Percentiles rank a stretch among this genome's conserved stretches.
These are phyloP conservation scores for Panaeolus cyanescens DNA, from an alignment of 768 basidiomycete genomes.

Conservation along the genomic window DNA sequence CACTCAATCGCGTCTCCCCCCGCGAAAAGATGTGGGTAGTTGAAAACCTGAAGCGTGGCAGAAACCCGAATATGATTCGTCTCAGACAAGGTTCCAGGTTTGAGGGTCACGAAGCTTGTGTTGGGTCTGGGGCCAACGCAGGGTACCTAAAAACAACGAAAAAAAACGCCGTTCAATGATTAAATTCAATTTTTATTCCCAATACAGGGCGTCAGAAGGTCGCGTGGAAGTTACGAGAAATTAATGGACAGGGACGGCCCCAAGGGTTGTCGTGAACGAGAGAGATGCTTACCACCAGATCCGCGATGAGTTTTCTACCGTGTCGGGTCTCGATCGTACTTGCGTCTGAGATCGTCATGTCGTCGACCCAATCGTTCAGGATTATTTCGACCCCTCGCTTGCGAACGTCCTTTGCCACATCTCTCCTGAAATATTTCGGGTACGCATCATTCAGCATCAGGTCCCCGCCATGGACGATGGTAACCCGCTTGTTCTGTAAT, in stretches of 20 bases:
- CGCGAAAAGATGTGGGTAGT: conserved; percentile 58
- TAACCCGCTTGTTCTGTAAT: conserved; percentile 46
- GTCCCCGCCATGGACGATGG: conserved; percentile 56
- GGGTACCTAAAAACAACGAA: conserved; percentile 24
- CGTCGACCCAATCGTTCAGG: conserved; percentile 55
- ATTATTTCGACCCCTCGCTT: conserved; percentile 50
- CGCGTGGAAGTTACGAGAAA: too few relatives aligned
- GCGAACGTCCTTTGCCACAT: conserved; percentile 41
- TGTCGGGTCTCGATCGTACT: conserved; percentile 46
- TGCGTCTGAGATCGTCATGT: conserved; percentile 33
- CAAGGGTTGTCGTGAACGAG: neutral
- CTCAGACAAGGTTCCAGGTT: conserved; percentile 32
- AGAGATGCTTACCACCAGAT: conserved; percentile 53
- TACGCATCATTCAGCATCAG: conserved; percentile 59
- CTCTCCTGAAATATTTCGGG: conserved; percentile 52
- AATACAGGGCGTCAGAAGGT: neutral
- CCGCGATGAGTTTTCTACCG: conserved; percentile 50
- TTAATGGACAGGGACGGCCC: too few relatives aligned
- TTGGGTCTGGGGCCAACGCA: conserved; percentile 44
- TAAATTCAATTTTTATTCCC: too few relatives aligned
- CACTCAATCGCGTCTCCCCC: conserved; percentile 66
- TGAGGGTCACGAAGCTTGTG: conserved; percentile 53
- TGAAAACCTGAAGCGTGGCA: conserved; percentile 57
- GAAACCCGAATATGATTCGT: conserved; percentile 50
- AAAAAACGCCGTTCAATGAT: neutral